phyloP scores from a whole-genome alignment of 2,329 filamentous ascomycete species.

The Calonectria pauciramosa region DNA sequence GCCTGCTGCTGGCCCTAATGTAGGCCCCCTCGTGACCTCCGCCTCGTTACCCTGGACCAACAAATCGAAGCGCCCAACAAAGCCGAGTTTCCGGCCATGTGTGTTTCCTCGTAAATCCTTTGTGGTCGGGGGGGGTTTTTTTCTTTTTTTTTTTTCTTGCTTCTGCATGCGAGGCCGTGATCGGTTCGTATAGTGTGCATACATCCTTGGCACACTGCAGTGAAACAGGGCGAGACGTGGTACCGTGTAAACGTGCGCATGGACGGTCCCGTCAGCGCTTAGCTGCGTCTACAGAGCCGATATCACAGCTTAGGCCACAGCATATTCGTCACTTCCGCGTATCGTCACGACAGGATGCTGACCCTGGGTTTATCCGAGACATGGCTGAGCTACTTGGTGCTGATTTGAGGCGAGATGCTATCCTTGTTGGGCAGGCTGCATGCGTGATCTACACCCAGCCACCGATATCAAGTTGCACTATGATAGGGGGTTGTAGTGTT shows the following conservation, averaged over 20 bases:
- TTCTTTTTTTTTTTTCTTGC: too few relatives aligned
- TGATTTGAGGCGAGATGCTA: background rate
- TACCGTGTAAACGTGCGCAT: background rate
- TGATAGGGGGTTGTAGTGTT: background rate
- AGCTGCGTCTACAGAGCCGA: background rate
- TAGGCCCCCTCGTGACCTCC: background rate
- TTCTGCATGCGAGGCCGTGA: background rate
- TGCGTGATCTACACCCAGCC: background rate
- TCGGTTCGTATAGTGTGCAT: background rate
- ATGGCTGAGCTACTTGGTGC: background rate
- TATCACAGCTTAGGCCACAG: background rate
- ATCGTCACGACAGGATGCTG: background rate
- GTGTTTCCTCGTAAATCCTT: background rate
- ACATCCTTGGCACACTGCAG: background rate
- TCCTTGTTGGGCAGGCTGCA: background rate
- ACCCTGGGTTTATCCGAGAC: background rate
- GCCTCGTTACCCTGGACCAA: slow-evolving; percentile 10
- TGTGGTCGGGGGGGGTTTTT: background rate
- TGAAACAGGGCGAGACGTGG: background rate
- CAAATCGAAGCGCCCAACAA: background rate
- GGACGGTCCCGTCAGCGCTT: background rate
- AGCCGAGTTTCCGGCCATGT: background rate
- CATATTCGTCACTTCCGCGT: background rate
- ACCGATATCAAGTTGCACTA: background rate
- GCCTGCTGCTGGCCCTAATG: background rate